phyloP scores from a whole-genome alignment of 345 rosid genomes.

The Populus tremula region DNA sequence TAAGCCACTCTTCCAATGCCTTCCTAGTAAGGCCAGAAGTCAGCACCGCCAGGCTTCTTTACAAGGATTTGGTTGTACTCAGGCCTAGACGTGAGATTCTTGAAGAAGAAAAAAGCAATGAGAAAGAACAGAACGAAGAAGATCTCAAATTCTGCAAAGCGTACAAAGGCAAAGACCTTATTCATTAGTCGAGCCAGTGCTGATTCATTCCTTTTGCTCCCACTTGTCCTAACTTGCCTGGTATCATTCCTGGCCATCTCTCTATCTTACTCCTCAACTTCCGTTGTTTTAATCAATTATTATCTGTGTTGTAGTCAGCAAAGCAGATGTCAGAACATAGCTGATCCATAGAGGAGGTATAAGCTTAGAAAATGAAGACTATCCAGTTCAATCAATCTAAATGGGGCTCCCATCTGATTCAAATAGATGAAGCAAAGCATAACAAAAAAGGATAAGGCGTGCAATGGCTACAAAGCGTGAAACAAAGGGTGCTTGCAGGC shows the following conservation, averaged over 20 bases:
- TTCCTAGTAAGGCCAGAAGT: conserved; percentile 47
- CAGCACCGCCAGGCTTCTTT: conserved; percentile 59
- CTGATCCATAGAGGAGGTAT: background rate
- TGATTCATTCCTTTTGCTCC: conserved; percentile 37
- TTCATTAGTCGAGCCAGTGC: conserved; percentile 38
- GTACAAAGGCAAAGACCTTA: conserved; percentile 35
- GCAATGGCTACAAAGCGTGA: too few relatives aligned
- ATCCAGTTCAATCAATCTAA: background rate
- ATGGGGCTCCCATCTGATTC: background rate
- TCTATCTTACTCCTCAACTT: background rate
- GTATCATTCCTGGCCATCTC: conserved; percentile 30
- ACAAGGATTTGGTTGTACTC: conserved; percentile 64
- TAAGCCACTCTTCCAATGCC: background rate
- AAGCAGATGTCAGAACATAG: background rate
- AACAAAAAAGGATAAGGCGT: background rate
- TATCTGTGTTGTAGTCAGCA: too few relatives aligned
- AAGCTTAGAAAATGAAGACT: background rate
- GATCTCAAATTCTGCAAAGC: conserved; percentile 65
- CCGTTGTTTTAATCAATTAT: background rate
- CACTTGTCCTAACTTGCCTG: conserved; percentile 25
- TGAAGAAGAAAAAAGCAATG: conserved; percentile 58
- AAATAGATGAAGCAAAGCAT: background rate
- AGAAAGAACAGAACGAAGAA: conserved; percentile 57
- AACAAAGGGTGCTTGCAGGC: too few relatives aligned
- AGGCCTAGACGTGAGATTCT: conserved; percentile 62